Conservation (phyloP, 306 rosid species). For the Clitoria ternatea region DNA sequence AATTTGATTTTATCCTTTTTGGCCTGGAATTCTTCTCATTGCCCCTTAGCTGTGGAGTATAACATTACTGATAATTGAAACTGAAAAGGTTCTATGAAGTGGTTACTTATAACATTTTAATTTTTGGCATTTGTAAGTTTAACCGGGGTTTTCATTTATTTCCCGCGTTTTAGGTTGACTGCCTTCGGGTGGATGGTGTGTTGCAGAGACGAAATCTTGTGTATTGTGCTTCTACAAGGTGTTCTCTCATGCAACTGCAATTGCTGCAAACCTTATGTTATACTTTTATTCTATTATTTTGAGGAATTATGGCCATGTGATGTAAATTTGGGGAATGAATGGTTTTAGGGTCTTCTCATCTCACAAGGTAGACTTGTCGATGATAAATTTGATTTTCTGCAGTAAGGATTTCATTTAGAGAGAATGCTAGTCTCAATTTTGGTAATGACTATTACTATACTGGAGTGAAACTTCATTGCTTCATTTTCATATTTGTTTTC, state of each 20-base stretch:
- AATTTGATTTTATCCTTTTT: constrained; percentile 8
- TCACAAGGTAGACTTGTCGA: not conserved
- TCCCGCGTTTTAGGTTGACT: constrained; percentile 65
- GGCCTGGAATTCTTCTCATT: not conserved
- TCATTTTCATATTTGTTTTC: constrained; percentile 9
- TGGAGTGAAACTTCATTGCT: not conserved
- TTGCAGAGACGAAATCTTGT: constrained; percentile 91
- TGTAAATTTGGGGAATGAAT: constrained; percentile 8
- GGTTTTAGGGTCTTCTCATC: not conserved
- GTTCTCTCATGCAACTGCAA: constrained; percentile 24
- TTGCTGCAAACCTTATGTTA: constrained; percentile 1
- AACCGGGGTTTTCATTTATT: not conserved
- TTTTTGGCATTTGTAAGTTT: not conserved
- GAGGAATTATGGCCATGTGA: not conserved
- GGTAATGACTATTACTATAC: not conserved
- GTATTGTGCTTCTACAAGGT: constrained; percentile 98
- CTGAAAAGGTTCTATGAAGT: not conserved
- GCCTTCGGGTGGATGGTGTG: constrained; percentile 90
- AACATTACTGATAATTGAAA: not conserved
- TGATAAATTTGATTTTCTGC: constrained; percentile 8
- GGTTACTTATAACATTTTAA: not conserved
- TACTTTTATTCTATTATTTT: constrained; percentile 13
- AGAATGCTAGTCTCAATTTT: constrained; percentile 11
- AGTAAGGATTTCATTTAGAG: constrained; percentile 12
- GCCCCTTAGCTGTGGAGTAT: not conserved